A percentile compares a stretch with the other conserved stretches of the same genome.
These are phyloP conservation scores for Rubia balearica DNA, from an alignment of 305 asterid genomes.

Conservation along the genomic window DNA sequence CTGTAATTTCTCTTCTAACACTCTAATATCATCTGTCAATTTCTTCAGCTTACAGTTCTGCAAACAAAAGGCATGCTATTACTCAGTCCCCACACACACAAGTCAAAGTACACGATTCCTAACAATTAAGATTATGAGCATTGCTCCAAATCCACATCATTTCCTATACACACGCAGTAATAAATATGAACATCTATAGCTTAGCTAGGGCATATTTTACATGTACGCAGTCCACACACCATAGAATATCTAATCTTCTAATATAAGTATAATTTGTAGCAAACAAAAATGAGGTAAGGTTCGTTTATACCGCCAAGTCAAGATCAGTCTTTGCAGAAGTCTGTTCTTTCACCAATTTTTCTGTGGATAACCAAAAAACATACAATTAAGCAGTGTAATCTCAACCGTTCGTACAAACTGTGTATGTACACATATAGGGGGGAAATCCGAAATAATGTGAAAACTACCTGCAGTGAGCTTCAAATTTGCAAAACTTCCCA, in stretches of 20 bases:
- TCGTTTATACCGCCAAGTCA: slow-evolving; percentile 57
- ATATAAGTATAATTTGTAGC: slow-evolving; percentile 1
- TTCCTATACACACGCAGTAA: neutral
- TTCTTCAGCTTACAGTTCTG: slow-evolving; percentile 88
- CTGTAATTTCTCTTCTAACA: slow-evolving; percentile 83
- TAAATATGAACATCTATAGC: neutral
- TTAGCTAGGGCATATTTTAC: neutral
- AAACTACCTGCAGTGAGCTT: slow-evolving; percentile 80
- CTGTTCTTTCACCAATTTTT: slow-evolving; percentile 85
- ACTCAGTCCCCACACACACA: neutral
- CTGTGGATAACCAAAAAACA: slow-evolving; percentile 31
- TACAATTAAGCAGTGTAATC: slow-evolving; percentile 5
- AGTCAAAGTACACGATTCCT: neutral
- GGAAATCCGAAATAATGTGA: neutral
- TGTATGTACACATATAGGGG: neutral
- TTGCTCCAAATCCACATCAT: neutral
- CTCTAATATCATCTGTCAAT: slow-evolving; percentile 52
- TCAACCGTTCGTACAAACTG: neutral
- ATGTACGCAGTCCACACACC: neutral
- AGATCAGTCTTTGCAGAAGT: slow-evolving; percentile 83
- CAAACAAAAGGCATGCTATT: slow-evolving; percentile 11
- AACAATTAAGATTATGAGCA: neutral
- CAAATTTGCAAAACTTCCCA: slow-evolving; percentile 75
- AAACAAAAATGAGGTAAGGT: neutral
- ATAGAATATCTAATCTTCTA: neutral